Conservation (phyloP, 345 rosid genomes). For the Rhizophora mangle region DNA sequence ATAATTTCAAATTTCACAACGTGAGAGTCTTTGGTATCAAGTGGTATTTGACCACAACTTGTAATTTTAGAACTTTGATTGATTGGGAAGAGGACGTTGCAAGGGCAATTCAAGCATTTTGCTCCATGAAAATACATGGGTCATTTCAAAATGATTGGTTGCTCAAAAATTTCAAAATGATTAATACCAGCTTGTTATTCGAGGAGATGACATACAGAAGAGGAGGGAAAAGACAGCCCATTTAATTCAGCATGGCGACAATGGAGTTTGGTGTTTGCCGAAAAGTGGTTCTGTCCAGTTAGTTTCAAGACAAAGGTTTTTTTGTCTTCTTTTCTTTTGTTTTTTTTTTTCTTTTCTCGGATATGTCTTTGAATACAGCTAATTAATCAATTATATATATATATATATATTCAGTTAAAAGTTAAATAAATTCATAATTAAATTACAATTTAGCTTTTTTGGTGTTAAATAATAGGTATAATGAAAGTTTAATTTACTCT, state of each 20-base stretch:
- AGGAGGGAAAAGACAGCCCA: neutral
- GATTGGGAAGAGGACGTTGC: no score
- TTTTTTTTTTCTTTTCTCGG: neutral
- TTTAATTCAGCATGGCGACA: slow-evolving; percentile 30
- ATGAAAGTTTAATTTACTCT: no score
- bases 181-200: neutral
- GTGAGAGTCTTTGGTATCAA: no score
- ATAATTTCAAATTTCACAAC: no score
- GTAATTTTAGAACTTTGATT: no score
- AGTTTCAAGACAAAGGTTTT: slow-evolving; percentile 5
- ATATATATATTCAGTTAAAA: no score
- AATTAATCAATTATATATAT: neutral
- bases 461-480: no score
- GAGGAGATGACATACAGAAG: neutral
- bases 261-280: slow-evolving; percentile 42
- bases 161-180: neutral
- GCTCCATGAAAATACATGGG: no score
- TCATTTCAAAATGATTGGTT: neutral
- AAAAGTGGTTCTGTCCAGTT: slow-evolving; percentile 23
- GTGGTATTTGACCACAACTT: no score
- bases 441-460: no score
- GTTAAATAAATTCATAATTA: no score
- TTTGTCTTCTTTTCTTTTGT: neutral
- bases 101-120: no score
- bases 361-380: neutral